phyloP scores from a whole-genome alignment of 2,329 filamentous ascomycete species.

The Ophiostoma pallidulum region DNA sequence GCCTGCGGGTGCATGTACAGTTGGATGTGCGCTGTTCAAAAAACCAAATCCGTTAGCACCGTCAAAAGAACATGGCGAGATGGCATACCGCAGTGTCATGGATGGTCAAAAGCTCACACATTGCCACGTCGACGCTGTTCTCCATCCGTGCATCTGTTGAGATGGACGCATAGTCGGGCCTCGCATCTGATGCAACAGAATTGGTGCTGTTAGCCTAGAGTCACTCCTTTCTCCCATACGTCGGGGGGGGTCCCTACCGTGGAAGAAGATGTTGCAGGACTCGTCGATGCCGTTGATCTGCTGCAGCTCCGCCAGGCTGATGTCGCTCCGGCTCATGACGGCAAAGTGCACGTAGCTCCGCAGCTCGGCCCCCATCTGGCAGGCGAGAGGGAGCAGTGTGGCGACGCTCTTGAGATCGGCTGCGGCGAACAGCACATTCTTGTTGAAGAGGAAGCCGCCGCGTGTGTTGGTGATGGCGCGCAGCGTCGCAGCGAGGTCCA shows the following conservation, averaged over 20 bases:
- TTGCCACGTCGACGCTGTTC: conserved; percentile 50
- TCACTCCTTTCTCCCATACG: conserved; percentile 1
- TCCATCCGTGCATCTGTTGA: conserved; percentile 65
- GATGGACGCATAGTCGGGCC: conserved; percentile 60
- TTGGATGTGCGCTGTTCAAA: conserved; percentile 53
- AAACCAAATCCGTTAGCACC: conserved; percentile 12
- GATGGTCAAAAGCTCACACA: too few relatives aligned
- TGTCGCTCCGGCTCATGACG: conserved; percentile 62
- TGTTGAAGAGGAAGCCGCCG: conserved; percentile 44
- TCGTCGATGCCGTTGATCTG: conserved; percentile 70
- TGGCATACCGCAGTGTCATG: too few relatives aligned
- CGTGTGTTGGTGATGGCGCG: conserved; percentile 46
- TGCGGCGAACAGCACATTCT: conserved; percentile 71
- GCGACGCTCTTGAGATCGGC: conserved; percentile 65
- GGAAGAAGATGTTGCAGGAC: conserved; percentile 55
- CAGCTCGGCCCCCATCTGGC: conserved; percentile 65
- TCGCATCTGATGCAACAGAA: conserved; percentile 49
- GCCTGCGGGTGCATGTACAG: conserved; percentile 69
- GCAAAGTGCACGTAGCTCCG: conserved; percentile 73
- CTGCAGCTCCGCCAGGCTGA: conserved; percentile 59
- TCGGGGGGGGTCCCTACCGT: conserved; percentile 41
- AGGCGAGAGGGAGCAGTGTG: conserved; percentile 69
- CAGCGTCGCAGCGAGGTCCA: conserved; percentile 53
- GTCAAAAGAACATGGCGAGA: too few relatives aligned
- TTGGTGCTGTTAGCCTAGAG: neutral